Conservation (phyloP, 2,329 filamentous ascomycete species). For the Colletotrichum euphorbiae region DNA sequence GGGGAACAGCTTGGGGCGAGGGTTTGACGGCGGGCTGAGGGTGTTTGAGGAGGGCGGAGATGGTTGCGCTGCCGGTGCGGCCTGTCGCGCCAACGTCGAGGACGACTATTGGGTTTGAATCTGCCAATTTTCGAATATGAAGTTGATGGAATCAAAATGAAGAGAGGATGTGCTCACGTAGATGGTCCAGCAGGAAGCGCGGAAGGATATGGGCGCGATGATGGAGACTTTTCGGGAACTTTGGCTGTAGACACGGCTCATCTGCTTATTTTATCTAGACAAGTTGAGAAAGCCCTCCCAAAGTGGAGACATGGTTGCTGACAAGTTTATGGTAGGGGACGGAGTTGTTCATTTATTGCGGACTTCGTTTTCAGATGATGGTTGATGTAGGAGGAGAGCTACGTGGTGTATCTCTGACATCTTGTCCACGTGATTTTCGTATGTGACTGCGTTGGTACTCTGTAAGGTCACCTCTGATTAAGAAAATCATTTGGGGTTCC, state of each 20-base stretch:
- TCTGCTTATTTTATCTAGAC: too few species aligned
- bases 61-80: conserved; percentile 57
- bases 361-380: too few species aligned
- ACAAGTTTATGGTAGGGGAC: too few species aligned
- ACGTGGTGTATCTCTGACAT: too few species aligned
- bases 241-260: neutral
- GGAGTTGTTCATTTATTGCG: too few species aligned
- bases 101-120: conserved; percentile 52
- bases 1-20: conserved; percentile 28
- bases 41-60: conserved; percentile 44
- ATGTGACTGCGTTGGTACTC: too few species aligned
- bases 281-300: too few species aligned
- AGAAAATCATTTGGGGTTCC: too few species aligned
- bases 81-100: conserved; percentile 61
- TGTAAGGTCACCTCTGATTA: too few species aligned
- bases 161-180: neutral
- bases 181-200: neutral
- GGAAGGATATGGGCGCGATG: neutral
- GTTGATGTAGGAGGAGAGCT: too few species aligned
- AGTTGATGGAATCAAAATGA: accelerated
- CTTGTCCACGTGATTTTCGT: too few species aligned
- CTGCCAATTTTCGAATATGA: neutral
- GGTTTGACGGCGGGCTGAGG: conserved; percentile 9
- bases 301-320: too few species aligned
- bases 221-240: conserved; percentile 30